Evolutionary conservation across 2,329 filamentous ascomycete genomes (phyloP).

Genomic region (Monilinia aucupariae): DNA sequence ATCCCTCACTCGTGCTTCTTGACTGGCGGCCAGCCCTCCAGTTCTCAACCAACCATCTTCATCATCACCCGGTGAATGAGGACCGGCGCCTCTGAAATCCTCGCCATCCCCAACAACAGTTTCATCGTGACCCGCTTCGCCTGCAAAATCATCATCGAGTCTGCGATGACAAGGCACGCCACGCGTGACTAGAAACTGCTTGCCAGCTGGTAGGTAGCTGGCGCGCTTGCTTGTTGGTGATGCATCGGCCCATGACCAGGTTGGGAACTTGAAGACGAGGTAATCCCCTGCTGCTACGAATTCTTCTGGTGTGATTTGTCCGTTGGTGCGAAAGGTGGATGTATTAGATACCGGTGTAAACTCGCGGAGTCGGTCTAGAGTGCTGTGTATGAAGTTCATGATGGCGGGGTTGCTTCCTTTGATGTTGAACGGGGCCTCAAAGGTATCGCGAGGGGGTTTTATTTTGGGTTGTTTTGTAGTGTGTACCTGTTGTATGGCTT

Average conservation of each 20-base stretch:
- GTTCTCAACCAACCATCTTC: conserved; percentile 92
- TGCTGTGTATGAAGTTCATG: conserved; percentile 91
- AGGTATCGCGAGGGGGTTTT: not conserved
- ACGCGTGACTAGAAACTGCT: conserved; percentile 92
- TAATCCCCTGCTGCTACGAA: conserved; percentile 95
- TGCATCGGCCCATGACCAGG: conserved; percentile 93
- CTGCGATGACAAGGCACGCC: conserved; percentile 91
- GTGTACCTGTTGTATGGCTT: not conserved
- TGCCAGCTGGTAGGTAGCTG: conserved; percentile 74
- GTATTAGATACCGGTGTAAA: conserved; percentile 85
- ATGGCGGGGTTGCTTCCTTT: conserved; percentile 18
- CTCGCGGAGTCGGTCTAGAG: conserved; percentile 86
- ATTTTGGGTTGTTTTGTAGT: not conserved
- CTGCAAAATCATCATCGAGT: conserved; percentile 88
- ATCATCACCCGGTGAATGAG: conserved; percentile 48
- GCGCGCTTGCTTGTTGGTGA: conserved; percentile 75
- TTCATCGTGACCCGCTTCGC: conserved; percentile 80
- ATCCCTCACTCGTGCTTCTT: conserved; percentile 71
- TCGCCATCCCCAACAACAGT: conserved; percentile 78
- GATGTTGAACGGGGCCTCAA: conserved; percentile 13
- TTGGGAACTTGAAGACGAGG: conserved; percentile 97
- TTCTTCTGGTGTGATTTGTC: conserved; percentile 95
- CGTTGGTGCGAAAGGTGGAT: conserved; percentile 88
- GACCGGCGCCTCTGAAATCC: conserved; percentile 47
- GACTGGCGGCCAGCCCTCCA: conserved; percentile 68